Evolutionary conservation across 768 basidiomycete species (phyloP), one percentile per base, ranked within the genome.

Genomic region (Kwoniella bestiolae): DNA sequence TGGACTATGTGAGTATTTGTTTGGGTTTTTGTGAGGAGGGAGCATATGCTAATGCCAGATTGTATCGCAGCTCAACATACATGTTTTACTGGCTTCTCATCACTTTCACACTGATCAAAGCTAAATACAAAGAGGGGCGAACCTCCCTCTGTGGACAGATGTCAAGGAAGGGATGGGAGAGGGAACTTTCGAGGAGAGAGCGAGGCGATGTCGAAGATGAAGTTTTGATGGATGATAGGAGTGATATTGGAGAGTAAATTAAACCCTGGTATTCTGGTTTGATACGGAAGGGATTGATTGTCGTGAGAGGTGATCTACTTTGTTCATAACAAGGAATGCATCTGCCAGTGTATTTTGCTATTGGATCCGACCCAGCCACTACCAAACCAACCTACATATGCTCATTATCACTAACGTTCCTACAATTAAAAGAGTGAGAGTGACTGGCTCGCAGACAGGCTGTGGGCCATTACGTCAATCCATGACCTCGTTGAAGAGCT

Each of bases 81-180:
- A 86, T 91, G 41, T 89, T 90, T 79, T 96, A 93, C 83, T 96
- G 94, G 94, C 64, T 94, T 62, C 86, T 88, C 11, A 90, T 89
- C 67, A 87, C 92, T 47, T 84, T 73, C 26, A 83, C 82, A 1
- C 84, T 96, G 52, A 74, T 90, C 47, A 84, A 71, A 57, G 73
- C 80, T 70, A 82, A 82, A 72, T 83, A 72, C 71, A 64, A 67
- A 28, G 82, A 82, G 61, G 82, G 80, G 16, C 71, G 82, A 3
- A 71, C 67, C 21, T 51, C 57, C 3, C 2, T 80, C 25, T 69
- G 79, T 38, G 77, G 77, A 0, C 55, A 56, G 9, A 5, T 50
- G 26, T 69, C 67, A 3, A 57, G 23, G n/a, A 32, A 60, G 9
- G 71, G 61, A 3, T 59, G 56, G 61, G 63, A 69, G 34, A 28